Percentiles rank a stretch among this genome's conserved stretches.
Conservation (phyloP, 345 rosid genomes). For the Mallotus nudiflorus region DNA sequence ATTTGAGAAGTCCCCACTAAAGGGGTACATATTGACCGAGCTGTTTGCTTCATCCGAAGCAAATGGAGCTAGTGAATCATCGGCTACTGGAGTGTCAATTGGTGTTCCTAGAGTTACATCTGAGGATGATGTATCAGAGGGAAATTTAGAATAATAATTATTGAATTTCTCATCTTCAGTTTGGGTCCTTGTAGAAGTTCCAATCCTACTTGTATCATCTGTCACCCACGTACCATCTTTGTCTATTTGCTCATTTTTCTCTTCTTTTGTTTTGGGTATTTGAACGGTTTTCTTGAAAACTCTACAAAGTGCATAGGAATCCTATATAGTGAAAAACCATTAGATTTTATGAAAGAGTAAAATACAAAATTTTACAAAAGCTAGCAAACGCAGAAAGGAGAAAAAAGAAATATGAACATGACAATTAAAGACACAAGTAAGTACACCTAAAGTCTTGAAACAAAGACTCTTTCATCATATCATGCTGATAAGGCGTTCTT, state of each 20-base stretch:
- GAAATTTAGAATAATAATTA: slow-evolving; percentile 26
- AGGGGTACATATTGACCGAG: slow-evolving; percentile 28
- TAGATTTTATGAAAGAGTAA: neutral
- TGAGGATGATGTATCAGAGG: slow-evolving; percentile 48
- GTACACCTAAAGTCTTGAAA: slow-evolving; percentile 30
- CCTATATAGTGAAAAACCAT: slow-evolving; percentile 32
- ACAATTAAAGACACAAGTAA: neutral
- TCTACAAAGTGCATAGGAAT: slow-evolving; percentile 74
- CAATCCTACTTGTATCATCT: slow-evolving; percentile 21
- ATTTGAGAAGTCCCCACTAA: slow-evolving; percentile 42
- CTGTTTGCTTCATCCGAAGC: slow-evolving; percentile 67
- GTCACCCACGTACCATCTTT: slow-evolving; percentile 22
- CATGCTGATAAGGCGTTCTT: slow-evolving; percentile 29
- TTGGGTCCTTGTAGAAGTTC: slow-evolving; percentile 24
- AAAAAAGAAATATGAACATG: slow-evolving; percentile 14
- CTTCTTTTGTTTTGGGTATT: slow-evolving; percentile 41
- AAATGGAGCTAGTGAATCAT: slow-evolving; percentile 17
- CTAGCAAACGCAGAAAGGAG: slow-evolving; percentile 23
- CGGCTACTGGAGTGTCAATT: slow-evolving; percentile 2
- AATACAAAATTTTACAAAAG: slow-evolving; percentile 11
- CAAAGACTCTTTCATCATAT: slow-evolving; percentile 44
- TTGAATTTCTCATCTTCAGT: slow-evolving; percentile 37
- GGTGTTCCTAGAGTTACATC: slow-evolving; percentile 30
- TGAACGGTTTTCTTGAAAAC: slow-evolving; percentile 65
- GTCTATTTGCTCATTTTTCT: slow-evolving; percentile 8